Evolutionary conservation across 306 rosid species (phyloP), one percentile per base, ranked within the genome.

Genomic region (Vigna reflexopilosa): DNA sequence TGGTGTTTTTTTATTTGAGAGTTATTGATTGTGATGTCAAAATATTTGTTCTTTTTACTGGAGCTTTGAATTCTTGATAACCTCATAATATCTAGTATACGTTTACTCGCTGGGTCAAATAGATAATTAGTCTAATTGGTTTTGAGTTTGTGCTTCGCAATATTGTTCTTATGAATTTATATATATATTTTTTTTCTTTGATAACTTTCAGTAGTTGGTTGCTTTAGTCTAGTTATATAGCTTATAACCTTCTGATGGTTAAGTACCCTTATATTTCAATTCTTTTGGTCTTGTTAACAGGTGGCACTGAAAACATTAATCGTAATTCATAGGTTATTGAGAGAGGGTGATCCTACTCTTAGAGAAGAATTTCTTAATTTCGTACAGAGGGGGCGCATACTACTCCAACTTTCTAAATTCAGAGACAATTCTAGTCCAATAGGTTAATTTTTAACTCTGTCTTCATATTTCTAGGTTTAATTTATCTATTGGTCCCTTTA

Each of bases 361-460:
- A 89, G 97, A 61, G 93, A 91, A 74, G 97, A 91, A 82, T 83
- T 93, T 76, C 36, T 90, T 74, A 89, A 87, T 82, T 90, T 86
- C 81, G 85, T 91, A 48, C 87, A 78, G 82, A 90, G 89, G 81
- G 90, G 86, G 9, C 81, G 87, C 30, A 87, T 93, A 73, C 96
- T 93, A 73, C 96, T 93, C 73, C 93, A 89, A 81, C 92, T 90
- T 61, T 90, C 96, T 71, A 89, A 93, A 82, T 93, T 93, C 80
- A 92, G 90, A 85, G 96, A 92, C 54, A 96, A 92, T 82, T 88
- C 97, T 66, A 89, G 97, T 67, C 93, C 96, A 48, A 90, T 90
- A 48, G 97, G 97, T 90, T 84, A 75, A 8, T 73, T 81, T 71
- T 70, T 42, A 30, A 58, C 73, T 77, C 62, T 77, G 20, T 72